Base-by-base conservation (phyloP, 2,329 filamentous ascomycete genomes). In the Scytalidium sp. region DNA sequence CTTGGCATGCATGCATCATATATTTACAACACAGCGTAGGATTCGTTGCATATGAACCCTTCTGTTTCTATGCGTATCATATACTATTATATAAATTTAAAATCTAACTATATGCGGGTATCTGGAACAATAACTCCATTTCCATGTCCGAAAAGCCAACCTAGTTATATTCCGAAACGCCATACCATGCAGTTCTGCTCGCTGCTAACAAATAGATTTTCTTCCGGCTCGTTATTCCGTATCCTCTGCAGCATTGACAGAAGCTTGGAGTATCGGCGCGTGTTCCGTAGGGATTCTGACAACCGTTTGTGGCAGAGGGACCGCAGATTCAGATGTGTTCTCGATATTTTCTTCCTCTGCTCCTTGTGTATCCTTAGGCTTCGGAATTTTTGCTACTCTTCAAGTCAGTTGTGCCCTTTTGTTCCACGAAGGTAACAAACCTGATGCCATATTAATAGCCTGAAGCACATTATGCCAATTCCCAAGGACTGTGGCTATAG, bases 391-490 rank as follows among this genome's bases (percentile, higher is more conserved):
- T 50, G 81, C 87, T 91, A 54, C 47, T 10, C 6, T 23, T 36
- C 11, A 46, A n/a, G n/a, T 45, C 45, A 56, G 61, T 50, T 50
- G 51, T 44, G 52, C 50, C 50, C 43, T 32, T 46, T 46, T n/a
- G 15, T 52, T 46, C 53, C 21, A 48, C 27, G 19, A 19, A 21
- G 46, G 21, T 29, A 7, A 72, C 83, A 63, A 76, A 92, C 88
- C 79, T 52, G 87, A 92, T 54, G 90, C 90, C 87, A 94, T 92
- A 63, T 87, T 87, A 63, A 95, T 92, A 40, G 88, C 88, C 56
- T 87, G 79, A 52, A 95, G 76, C 56, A 95, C 89, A 60, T 90
- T 92, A 67, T 92, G 87, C 90, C 90, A 95, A 67, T 94, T 95
- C 47, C 85, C 81, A 65, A 95, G 75, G 19, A 95, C 89, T n/a